Evolutionary conservation across 1,284 basidiomycete genomes (phyloP), one percentile per base, ranked within the genome.

Genomic region (Anthracocystis panici-leucophaei): DNA sequence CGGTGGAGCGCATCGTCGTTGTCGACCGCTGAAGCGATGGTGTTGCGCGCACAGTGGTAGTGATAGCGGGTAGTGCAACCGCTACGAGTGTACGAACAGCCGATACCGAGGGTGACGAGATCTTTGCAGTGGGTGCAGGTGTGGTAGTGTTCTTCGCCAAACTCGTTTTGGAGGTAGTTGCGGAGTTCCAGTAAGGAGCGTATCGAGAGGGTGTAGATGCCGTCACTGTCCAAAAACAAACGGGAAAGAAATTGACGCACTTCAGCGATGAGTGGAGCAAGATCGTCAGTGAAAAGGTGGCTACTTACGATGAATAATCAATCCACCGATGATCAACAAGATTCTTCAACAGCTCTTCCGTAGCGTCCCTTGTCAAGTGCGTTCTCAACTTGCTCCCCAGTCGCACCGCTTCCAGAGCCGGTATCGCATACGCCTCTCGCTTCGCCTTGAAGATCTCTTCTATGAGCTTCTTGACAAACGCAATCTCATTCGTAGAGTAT

Each of bases 361-460:
- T 91, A 68, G 91, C 91, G 5, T 90, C 87, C 84, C 93, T 92
- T 52, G 90, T 90, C 88, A 94, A 91, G 65, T 87, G 90, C 0
- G 89, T 70, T 49, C 92, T 86, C 35, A 87, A 81, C 86, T 93
- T 92, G 55, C 91, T 89, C 1, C 64, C 72, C 27, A 72, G 41
- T n/a, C 67, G 21, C 2, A 74, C 57, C 16, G 93, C 93, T 5
- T 90, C 90, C 27, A 92, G 86, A 2, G 92, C 92, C 0, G 91
- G 91, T 5, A 94, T 88, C 6, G 91, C 92, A 83, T 89, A 95
- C 0, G 91, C 87, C 77, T 92, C 89, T 45, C 89, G 88, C 9
- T 91, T 90, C 10, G 93, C 91, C 14, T 91, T 88, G 89, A 94
- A 92, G 79, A 95, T 94, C 86, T 92, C 91, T 79, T 94, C 92